Evolutionary conservation across 331 rosid species (phyloP).

Genomic region (Quercus lobata): DNA sequence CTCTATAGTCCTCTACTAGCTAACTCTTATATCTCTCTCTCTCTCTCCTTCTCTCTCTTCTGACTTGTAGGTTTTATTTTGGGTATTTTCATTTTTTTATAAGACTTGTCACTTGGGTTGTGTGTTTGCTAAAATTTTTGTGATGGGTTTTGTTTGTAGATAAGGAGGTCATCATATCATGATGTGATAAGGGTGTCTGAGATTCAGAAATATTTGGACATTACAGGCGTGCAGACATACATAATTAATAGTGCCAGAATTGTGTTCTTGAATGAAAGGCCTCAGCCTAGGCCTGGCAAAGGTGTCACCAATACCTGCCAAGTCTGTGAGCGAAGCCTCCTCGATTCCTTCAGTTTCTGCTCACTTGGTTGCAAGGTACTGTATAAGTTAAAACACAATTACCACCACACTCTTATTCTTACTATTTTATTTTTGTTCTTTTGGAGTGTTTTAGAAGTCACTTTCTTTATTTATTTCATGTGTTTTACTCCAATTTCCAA

Average conservation of each 20-base stretch:
- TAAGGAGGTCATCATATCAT: conserved; percentile 80
- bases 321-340: conserved; percentile 64
- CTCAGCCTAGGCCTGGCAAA: conserved; percentile 69
- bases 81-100: not conserved
- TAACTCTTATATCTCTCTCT: not conserved
- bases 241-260: conserved; percentile 70
- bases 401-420: not conserved
- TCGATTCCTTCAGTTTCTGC: conserved; percentile 66
- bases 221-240: conserved; percentile 62
- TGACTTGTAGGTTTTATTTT: not conserved
- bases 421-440: not conserved
- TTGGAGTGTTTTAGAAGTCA: not conserved
- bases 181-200: conserved; percentile 80
- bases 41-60: not conserved
- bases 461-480: not conserved
- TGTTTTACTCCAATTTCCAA: not conserved
- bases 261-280: conserved; percentile 73
- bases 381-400: not conserved
- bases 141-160: conserved; percentile 27
- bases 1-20: not conserved
- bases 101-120: not conserved
- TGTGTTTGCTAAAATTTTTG: conserved; percentile 17
- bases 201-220: conserved; percentile 69
- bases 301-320: conserved; percentile 63
- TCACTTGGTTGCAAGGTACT: conserved; percentile 77